Evolutionary conservation across 2,329 filamentous ascomycete genomes (phyloP), one percentile per base, ranked within the genome.

Genomic region (Sclerotinia sclerotiorum): DNA sequence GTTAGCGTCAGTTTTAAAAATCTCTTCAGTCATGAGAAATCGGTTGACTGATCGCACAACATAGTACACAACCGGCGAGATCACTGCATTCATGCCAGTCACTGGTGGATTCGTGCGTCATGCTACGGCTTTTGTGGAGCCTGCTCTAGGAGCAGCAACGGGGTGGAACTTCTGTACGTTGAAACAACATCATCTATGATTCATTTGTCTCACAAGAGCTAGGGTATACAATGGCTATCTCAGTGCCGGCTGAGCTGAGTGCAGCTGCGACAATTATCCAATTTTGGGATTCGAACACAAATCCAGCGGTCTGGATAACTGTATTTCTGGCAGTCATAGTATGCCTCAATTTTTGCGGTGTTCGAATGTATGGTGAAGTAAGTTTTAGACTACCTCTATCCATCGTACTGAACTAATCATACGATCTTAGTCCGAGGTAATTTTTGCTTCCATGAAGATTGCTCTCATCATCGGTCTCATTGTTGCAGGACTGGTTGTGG

Each of bases 331-430:
- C 77, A 6, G 55, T 81, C 2, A 77, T 80, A 67, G 71, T 79
- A 3, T 80, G 80, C 1, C 76, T 90, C 75, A 93, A 94, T 79
- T 87, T 91, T 76, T 78, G 93, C 48, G 90, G 90, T 56, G 78
- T 82, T 17, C 74, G 80, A 1, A 72, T 81, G 5, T 82, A 81
- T 68, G 80, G 80, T n/a, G 85, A 88, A 77, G 81, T 88, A 64
- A 94, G 79, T 69, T 74, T 92, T 63, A 91, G 89, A 42, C 10
- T 8, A 21, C 24, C 17, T 86, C 93, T 56, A 2, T 65, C 91
- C 56, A 90, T 90, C 52, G 91, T 93, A 80, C 15, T 17, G 3
- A 27, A 27, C 57, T 62, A 29, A 63, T 42, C 2, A 13, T 29
- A 4, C 6, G 11, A 13, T 17, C 7, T 15, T 63, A 67, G 65